A percentile compares a stretch with the other conserved stretches of the same genome.
Evolutionary conservation across 768 basidiomycete genomes (phyloP).

Genomic region (Naganishia vishniacii): DNA sequence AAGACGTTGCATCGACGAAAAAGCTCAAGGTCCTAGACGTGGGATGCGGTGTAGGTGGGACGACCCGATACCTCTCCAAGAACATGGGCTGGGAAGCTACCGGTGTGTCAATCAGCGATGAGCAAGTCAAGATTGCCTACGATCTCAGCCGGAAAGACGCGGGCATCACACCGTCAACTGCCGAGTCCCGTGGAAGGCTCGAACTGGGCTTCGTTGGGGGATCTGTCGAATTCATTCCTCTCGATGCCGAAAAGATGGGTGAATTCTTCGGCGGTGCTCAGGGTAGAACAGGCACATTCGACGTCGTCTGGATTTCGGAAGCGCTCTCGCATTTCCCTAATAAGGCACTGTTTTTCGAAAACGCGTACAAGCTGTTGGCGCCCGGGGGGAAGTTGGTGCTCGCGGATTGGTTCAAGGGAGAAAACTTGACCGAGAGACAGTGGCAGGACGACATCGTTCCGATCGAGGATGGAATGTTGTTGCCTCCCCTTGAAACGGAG

Average conservation of each 20-base stretch:
- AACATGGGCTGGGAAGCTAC: constrained; percentile 27
- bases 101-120: constrained; percentile 27
- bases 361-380: constrained; percentile 22
- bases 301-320: constrained; percentile 33
- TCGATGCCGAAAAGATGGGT: constrained; percentile 30
- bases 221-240: constrained; percentile 25
- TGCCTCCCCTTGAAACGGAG: constrained; percentile 30
- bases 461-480: constrained; percentile 31
- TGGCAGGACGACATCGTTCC: constrained; percentile 28
- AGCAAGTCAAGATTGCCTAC: constrained; percentile 31
- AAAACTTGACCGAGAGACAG: constrained; percentile 18
- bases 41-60: constrained; percentile 31
- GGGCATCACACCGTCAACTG: background rate
- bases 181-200: background rate
- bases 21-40: constrained; percentile 25
- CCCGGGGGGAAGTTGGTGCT: constrained; percentile 25
- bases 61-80: constrained; percentile 28
- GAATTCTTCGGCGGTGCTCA: constrained; percentile 19
- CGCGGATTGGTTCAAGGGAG: constrained; percentile 29
- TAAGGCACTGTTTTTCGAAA: constrained; percentile 29
- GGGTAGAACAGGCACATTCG: constrained; percentile 20
- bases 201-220: constrained; percentile 1
- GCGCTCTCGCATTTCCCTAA: constrained; percentile 32
- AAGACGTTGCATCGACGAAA: background rate
- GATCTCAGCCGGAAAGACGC: constrained; percentile 24